phyloP scores from a whole-genome alignment of 352 stramenopile species.

The Phytophthora megakarya region DNA sequence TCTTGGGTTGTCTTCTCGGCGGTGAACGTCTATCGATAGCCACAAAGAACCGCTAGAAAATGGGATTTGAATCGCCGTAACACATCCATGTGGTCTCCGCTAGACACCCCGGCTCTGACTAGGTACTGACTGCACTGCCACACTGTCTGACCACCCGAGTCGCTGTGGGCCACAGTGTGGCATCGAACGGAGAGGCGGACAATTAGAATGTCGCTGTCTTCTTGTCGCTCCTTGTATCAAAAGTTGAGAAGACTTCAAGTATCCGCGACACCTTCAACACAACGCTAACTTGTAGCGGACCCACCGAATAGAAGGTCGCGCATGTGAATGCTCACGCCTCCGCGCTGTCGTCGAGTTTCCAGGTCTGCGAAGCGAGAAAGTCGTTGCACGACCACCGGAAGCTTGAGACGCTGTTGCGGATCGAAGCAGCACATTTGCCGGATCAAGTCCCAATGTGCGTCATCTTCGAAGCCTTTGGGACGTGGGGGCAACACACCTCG shows the following conservation, averaged over 20 bases:
- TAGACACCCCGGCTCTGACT: slow-evolving; percentile 24
- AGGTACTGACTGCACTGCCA: background rate
- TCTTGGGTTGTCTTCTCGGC: slow-evolving; percentile 13
- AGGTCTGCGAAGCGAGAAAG: slow-evolving; percentile 36
- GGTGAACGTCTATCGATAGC: background rate
- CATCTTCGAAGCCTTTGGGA: slow-evolving; percentile 31
- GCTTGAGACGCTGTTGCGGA: slow-evolving; percentile 33
- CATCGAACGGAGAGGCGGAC: slow-evolving; percentile 15
- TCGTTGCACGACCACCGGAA: slow-evolving; percentile 39
- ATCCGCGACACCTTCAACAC: background rate
- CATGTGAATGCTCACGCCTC: slow-evolving; percentile 25
- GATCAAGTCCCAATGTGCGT: slow-evolving; percentile 36
- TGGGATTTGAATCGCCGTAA: slow-evolving; percentile 30
- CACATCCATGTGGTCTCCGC: slow-evolving; percentile 30
- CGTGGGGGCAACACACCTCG: slow-evolving; percentile 28
- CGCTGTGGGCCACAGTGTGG: no score
- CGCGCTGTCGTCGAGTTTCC: slow-evolving; percentile 28
- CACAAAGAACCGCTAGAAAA: slow-evolving; percentile 12
- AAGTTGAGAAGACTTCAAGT: background rate
- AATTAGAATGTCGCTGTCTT: slow-evolving; percentile 15
- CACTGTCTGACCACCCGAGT: background rate
- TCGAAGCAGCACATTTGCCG: slow-evolving; percentile 42
- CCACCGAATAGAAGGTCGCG: slow-evolving; percentile 31
- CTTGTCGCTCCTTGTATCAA: background rate
- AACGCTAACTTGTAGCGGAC: slow-evolving; percentile 25